These are phyloP conservation scores for Escallonia herrerae DNA, from an alignment of 129 eudicot genomes.

Conservation along the genomic window DNA sequence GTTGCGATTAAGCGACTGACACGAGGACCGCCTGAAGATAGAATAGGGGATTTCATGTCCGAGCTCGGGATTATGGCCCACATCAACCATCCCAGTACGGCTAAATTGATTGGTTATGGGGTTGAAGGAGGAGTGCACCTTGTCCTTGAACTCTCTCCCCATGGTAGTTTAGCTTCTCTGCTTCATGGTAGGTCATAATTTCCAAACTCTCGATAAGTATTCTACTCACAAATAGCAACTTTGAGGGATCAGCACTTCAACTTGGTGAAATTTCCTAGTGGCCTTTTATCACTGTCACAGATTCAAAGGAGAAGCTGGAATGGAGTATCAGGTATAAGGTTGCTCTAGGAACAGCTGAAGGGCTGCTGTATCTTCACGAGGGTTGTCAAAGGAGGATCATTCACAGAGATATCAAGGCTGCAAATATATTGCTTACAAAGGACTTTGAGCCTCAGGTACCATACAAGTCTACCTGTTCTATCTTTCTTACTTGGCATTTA, in stretches of 20 bases:
- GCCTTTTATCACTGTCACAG: slow-evolving; percentile 28
- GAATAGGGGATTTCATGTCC: slow-evolving; percentile 56
- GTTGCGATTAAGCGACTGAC: slow-evolving; percentile 77
- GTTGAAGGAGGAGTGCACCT: slow-evolving; percentile 90
- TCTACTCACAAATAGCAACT: background rate
- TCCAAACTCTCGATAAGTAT: background rate
- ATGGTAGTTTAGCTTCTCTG: slow-evolving; percentile 86
- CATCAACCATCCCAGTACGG: slow-evolving; percentile 79
- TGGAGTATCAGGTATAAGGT: slow-evolving; percentile 78
- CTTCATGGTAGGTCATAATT: slow-evolving; percentile 63
- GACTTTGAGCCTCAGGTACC: slow-evolving; percentile 85
- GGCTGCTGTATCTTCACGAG: slow-evolving; percentile 82
- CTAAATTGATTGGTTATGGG: slow-evolving; percentile 85
- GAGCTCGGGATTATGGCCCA: slow-evolving; percentile 98
- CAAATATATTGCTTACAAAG: slow-evolving; percentile 78
- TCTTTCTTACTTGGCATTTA: no score
- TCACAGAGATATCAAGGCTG: slow-evolving; percentile 93
- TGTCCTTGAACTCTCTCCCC: slow-evolving; percentile 79
- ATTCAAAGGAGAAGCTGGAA: slow-evolving; percentile 44
- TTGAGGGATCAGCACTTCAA: background rate
- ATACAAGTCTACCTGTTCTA: background rate
- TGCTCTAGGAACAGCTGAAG: slow-evolving; percentile 84
- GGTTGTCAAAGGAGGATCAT: slow-evolving; percentile 89
- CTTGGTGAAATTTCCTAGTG: no score
- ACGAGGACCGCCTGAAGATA: slow-evolving; percentile 62